phyloP scores from a whole-genome alignment of 2,329 filamentous ascomycete genomes.

The Leptodontidium sp. region DNA sequence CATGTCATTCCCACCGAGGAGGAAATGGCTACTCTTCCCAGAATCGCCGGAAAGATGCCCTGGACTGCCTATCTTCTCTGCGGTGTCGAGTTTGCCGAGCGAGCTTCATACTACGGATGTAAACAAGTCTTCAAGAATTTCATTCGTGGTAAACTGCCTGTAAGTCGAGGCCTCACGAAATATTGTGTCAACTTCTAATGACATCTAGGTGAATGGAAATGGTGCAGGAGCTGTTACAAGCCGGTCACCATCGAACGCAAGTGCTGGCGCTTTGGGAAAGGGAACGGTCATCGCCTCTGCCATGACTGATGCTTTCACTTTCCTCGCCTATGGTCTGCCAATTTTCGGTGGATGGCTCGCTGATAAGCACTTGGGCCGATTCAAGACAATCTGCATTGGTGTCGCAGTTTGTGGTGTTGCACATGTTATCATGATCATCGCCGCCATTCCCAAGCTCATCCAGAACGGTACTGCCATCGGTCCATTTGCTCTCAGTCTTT shows the following conservation, averaged over 20 bases:
- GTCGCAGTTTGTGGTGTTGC: constrained; percentile 65
- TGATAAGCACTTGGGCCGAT: constrained; percentile 68
- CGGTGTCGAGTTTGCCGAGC: constrained; percentile 77
- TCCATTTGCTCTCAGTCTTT: constrained; percentile 47
- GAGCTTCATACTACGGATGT: constrained; percentile 82
- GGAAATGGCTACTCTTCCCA: constrained; percentile 65
- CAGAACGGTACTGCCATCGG: constrained; percentile 47
- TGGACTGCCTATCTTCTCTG: constrained; percentile 74
- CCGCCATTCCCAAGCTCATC: constrained; percentile 45
- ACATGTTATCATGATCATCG: constrained; percentile 48
- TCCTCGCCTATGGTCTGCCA: constrained; percentile 59
- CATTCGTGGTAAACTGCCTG: constrained; percentile 65
- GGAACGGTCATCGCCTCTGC: constrained; percentile 63
- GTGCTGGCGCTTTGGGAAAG: constrained; percentile 64
- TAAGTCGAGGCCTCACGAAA: constrained; percentile 35
- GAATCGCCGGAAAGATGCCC: constrained; percentile 71
- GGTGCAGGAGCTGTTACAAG: constrained; percentile 37
- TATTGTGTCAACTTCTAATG: neutral
- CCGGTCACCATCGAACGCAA: constrained; percentile 34
- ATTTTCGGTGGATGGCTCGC: constrained; percentile 63
- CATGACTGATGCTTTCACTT: constrained; percentile 58
- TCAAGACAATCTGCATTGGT: constrained; percentile 62
- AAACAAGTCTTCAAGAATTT: constrained; percentile 67
- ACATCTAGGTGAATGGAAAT: constrained; percentile 51
- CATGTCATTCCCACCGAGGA: constrained; percentile 58